These are phyloP conservation scores for Schizonepeta tenuifolia DNA, from an alignment of 257 asterid genomes.

Conservation along the genomic window DNA sequence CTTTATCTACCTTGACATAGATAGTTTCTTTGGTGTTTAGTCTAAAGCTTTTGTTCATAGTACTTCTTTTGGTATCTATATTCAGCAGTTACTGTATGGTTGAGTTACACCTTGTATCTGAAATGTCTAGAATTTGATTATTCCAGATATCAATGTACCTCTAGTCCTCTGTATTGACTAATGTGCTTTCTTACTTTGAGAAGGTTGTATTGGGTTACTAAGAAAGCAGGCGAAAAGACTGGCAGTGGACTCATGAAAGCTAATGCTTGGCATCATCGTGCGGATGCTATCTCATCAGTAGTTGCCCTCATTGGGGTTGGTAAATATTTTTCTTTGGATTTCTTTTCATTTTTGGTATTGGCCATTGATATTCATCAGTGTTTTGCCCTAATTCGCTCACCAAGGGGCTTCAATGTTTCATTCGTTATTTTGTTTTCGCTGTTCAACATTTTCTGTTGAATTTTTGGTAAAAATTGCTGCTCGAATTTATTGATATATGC, in stretches of 20 bases:
- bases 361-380: neutral
- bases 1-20: conserved; percentile 9
- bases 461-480: neutral
- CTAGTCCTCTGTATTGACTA: conserved; percentile 19
- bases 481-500: conserved; percentile 1
- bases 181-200: neutral
- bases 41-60: neutral
- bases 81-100: neutral
- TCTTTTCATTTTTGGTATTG: neutral
- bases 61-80: neutral
- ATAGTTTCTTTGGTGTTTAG: neutral
- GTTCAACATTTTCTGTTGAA: neutral
- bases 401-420: neutral
- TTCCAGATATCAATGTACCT: conserved; percentile 16
- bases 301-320: conserved; percentile 99
- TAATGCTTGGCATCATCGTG: conserved; percentile 99
- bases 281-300: conserved; percentile 91
- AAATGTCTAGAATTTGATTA: neutral
- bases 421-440: neutral
- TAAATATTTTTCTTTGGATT: conserved; percentile 52
- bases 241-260: conserved; percentile 99
- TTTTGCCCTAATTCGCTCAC: neutral
- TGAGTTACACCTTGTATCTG: conserved; percentile 5
- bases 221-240: conserved; percentile 83
- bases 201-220: conserved; percentile 86